Evolutionary conservation across 169 alveolate species (phyloP).

Genomic region (Eimeria brunetti): DNA sequence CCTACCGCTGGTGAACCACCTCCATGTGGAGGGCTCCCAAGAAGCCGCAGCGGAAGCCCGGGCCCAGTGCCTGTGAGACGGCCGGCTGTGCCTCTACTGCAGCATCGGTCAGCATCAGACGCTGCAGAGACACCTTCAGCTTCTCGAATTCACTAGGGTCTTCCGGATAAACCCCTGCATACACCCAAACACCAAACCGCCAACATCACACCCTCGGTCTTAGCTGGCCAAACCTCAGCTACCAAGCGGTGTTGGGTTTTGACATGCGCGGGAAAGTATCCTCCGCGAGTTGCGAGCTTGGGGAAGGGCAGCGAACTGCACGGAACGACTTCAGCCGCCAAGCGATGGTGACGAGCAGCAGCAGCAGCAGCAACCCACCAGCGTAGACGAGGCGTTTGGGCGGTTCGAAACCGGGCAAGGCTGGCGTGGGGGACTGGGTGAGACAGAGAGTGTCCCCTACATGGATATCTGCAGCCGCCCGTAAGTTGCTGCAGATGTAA

Average conservation of each 20-base stretch:
- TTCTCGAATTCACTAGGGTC: constrained; percentile 72
- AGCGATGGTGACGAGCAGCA: background rate
- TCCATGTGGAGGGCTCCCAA: constrained; percentile 96
- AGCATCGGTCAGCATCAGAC: constrained; percentile 94
- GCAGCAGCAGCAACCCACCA: constrained; percentile 37
- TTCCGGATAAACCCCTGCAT: constrained; percentile 86
- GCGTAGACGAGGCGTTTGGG: constrained; percentile 77
- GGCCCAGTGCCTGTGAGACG: constrained; percentile 93
- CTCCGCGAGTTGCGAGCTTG: background rate
- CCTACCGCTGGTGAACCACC: constrained; percentile 94
- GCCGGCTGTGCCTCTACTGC: constrained; percentile 91
- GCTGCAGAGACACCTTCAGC: constrained; percentile 89
- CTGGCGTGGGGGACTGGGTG: constrained; percentile 17
- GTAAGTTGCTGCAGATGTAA: constrained; percentile 62
- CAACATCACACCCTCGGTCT: background rate
- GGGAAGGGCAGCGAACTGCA: background rate
- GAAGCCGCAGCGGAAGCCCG: constrained; percentile 97
- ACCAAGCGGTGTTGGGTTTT: background rate
- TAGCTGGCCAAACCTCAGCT: background rate
- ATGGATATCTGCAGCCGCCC: constrained; percentile 25
- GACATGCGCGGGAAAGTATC: background rate
- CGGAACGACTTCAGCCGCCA: background rate
- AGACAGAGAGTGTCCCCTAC: constrained; percentile 76
- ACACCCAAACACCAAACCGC: constrained; percentile 71
- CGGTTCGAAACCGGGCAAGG: constrained; percentile 75